Evolutionary conservation across 108 stramenopile species (phyloP).

Genomic region (Cyclotella atomus): DNA sequence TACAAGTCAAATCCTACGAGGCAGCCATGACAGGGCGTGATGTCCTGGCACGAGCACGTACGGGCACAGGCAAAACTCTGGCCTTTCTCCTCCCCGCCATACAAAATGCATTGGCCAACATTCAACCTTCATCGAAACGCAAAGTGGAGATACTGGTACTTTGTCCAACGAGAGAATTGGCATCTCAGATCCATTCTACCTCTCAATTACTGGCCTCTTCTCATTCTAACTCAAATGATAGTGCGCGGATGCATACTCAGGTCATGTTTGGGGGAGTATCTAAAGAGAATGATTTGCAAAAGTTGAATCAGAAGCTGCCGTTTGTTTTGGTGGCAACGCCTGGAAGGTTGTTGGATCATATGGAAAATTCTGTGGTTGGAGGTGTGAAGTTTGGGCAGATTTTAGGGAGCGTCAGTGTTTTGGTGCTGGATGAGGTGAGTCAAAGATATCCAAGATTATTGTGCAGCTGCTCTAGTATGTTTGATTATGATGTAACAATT

Average conservation of each 20-base stretch:
- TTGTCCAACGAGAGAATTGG: conserved; percentile 51
- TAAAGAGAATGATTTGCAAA: conserved; percentile 57
- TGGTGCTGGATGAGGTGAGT: conserved; percentile 80
- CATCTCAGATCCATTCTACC: conserved; percentile 48
- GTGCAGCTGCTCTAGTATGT: background rate
- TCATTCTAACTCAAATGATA: conserved; percentile 75
- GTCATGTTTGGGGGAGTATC: conserved; percentile 71
- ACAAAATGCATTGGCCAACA: conserved; percentile 46
- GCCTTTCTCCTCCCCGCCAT: conserved; percentile 82
- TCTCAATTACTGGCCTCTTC: conserved; percentile 50
- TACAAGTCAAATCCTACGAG: conserved; percentile 87
- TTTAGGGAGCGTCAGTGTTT: conserved; percentile 33
- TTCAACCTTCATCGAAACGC: background rate
- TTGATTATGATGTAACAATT: background rate
- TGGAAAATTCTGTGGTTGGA: conserved; percentile 59
- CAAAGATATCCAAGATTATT: background rate
- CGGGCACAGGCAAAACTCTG: conserved; percentile 88
- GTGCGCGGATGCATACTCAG: conserved; percentile 42
- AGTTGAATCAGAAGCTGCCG: conserved; percentile 30
- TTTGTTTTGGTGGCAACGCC: conserved; percentile 86
- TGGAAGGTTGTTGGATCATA: conserved; percentile 83
- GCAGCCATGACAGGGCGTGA: conserved; percentile 64
- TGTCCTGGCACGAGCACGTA: conserved; percentile 91
- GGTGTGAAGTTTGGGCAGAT: conserved; percentile 35
- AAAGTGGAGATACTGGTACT: conserved; percentile 51